phyloP scores from a whole-genome alignment of 768 basidiomycete genomes.

The Sutorius australiensis region DNA sequence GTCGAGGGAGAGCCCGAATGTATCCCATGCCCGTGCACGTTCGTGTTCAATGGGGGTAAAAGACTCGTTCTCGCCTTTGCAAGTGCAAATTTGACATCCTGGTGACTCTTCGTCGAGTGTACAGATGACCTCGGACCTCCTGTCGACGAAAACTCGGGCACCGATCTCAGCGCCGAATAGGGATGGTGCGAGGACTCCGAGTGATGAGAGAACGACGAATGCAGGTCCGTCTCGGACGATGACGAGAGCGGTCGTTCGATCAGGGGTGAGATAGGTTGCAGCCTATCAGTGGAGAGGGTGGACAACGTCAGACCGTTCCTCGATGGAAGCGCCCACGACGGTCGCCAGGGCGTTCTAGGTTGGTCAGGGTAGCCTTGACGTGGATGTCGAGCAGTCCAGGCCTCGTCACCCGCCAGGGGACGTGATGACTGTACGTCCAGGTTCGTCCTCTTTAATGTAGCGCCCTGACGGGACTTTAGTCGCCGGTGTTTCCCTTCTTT shows the following conservation, averaged over 20 bases:
- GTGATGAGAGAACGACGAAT: constrained; percentile 8
- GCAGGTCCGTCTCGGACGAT: constrained; percentile 12
- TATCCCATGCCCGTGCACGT: background rate
- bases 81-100: constrained; percentile 5
- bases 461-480: constrained; percentile 37
- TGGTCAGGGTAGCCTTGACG: background rate
- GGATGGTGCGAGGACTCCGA: constrained; percentile 5
- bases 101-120: background rate
- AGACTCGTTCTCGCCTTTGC: background rate
- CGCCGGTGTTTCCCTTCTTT: constrained; percentile 62
- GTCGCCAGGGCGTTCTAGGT: background rate
- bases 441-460: constrained; percentile 8
- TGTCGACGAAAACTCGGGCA: constrained; percentile 1
- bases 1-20: background rate
- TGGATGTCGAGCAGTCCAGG: background rate
- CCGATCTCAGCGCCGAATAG: background rate
- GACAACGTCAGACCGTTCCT: constrained; percentile 3
- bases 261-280: constrained; percentile 18
- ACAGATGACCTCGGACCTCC: background rate
- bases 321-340: background rate
- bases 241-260: constrained; percentile 14
- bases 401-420: background rate
- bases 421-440: constrained; percentile 8
- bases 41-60: background rate
- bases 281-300: constrained; percentile 20